A percentile compares a stretch with the other conserved stretches of the same genome.
phyloP scores from a whole-genome alignment of 768 basidiomycete species.

The Fomitopsis pulvina region DNA sequence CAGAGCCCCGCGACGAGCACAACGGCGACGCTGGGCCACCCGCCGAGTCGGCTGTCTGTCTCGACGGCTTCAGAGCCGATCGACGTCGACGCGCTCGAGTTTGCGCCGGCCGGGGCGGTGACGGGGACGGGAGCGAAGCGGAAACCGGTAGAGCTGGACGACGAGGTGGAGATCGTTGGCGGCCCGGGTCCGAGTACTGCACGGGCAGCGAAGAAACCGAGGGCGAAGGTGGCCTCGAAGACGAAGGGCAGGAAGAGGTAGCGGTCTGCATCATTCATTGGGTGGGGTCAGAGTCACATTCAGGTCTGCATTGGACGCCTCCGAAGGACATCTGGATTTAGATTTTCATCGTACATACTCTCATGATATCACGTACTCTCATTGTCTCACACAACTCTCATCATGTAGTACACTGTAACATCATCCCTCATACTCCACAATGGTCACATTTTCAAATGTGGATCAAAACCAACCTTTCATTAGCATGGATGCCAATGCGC shows the following conservation, averaged over 20 bases:
- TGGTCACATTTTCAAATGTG: not conserved
- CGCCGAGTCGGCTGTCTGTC: slow-evolving; percentile 24
- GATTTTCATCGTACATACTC: not conserved
- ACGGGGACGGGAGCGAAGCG: slow-evolving; percentile 37
- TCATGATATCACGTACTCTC: not conserved
- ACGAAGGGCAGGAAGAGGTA: slow-evolving; percentile 20
- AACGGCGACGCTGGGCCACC: slow-evolving; percentile 14
- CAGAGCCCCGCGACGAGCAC: slow-evolving; percentile 42
- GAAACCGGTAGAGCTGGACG: slow-evolving; percentile 32
- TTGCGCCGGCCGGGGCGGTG: slow-evolving; percentile 27
- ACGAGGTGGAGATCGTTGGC: slow-evolving; percentile 24
- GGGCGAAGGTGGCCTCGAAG: slow-evolving; percentile 17
- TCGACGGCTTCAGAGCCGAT: slow-evolving; percentile 27
- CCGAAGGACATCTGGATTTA: too few species aligned
- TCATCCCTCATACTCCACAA: not conserved
- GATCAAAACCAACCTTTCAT: not conserved
- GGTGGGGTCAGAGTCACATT: not conserved
- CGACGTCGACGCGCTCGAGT: slow-evolving; percentile 37
- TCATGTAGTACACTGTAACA: not conserved
- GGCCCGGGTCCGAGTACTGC: slow-evolving; percentile 14
- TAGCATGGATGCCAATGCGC: not conserved
- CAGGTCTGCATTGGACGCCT: too few species aligned
- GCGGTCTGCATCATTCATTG: not conserved
- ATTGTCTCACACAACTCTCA: not conserved
- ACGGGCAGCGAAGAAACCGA: slow-evolving; percentile 18